These are phyloP conservation scores for Yamadazyma taylorii DNA, from an alignment of 1,139 yeast species.

Conservation along the genomic window DNA sequence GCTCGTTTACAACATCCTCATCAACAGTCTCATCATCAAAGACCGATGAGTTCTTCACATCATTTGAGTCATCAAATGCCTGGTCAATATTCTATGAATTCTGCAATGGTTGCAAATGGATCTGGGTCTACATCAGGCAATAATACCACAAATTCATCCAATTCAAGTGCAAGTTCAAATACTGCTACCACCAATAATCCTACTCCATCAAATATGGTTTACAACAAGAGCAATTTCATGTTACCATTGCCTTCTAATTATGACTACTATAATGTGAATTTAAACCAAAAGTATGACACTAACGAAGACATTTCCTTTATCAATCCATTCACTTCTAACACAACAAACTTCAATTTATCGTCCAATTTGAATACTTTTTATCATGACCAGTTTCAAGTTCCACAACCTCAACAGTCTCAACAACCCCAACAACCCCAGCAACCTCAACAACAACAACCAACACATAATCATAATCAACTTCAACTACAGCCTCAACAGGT, in stretches of 20 bases:
- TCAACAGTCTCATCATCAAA: conserved; percentile 3
- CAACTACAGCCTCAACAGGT: conserved; percentile 3
- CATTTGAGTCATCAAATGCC: conserved; percentile 1
- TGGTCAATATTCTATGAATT: neutral
- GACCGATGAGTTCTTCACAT: neutral
- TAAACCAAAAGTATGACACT: conserved; percentile 9
- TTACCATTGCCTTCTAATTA: conserved; percentile 18
- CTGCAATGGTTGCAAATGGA: too few relatives aligned
- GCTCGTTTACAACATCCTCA: conserved; percentile 6
- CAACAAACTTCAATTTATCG: conserved; percentile 13
- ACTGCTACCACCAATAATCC: conserved; percentile 3
- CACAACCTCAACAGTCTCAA: conserved; percentile 1
- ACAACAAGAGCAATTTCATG: conserved; percentile 16
- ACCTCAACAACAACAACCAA: neutral
- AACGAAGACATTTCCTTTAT: conserved; percentile 22
- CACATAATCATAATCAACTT: conserved; percentile 1
- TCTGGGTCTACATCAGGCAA: neutral
- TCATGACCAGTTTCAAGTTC: conserved; percentile 11
- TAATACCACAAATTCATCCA: conserved; percentile 5
- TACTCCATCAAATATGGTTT: conserved; percentile 10
- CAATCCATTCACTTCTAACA: conserved; percentile 20
- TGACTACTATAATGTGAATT: conserved; percentile 15
- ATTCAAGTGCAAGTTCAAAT: neutral
- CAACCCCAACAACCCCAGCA: neutral
- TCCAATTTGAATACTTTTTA: conserved; percentile 16